Conservation (phyloP, 106 monocot species). For the Acanthochlamys bracteata region DNA sequence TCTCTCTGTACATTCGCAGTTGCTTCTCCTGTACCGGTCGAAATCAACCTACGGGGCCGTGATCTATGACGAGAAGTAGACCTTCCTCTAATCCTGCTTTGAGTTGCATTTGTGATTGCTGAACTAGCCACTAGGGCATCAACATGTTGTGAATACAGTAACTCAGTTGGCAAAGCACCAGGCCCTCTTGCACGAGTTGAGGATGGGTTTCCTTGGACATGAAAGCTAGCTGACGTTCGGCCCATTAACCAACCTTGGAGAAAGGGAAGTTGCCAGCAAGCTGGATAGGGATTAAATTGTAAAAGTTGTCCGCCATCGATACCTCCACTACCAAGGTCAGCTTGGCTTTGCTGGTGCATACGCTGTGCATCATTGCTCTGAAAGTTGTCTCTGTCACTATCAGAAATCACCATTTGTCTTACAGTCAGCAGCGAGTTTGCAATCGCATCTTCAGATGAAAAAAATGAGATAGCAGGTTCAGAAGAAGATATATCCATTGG, state of each 20-base stretch:
- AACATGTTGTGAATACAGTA: conserved; percentile 6
- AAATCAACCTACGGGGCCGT: conserved; percentile 15
- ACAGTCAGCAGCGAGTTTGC: conserved; percentile 11
- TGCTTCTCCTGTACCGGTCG: conserved; percentile 20
- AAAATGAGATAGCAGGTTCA: conserved; percentile 13
- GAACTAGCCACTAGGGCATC: conserved; percentile 7
- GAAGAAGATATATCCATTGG: conserved; percentile 42
- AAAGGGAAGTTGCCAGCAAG: conserved; percentile 77
- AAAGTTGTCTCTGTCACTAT: conserved; percentile 11
- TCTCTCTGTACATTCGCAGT: conserved; percentile 17
- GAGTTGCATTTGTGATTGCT: not conserved
- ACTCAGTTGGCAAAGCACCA: conserved; percentile 11
- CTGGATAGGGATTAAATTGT: conserved; percentile 50
- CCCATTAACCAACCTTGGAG: conserved; percentile 87
- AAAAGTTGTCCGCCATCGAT: conserved; percentile 46
- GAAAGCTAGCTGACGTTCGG: conserved; percentile 46
- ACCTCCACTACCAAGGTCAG: conserved; percentile 7
- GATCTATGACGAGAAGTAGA: conserved; percentile 5
- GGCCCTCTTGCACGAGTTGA: conserved; percentile 10
- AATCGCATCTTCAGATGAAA: conserved; percentile 13
- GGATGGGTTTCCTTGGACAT: conserved; percentile 19
- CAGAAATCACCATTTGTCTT: conserved; percentile 10
- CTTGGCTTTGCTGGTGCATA: conserved; percentile 12
- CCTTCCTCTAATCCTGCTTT: not conserved
- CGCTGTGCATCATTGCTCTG: conserved; percentile 12